Evolutionary conservation across 495 filamentous ascomycete genomes (phyloP).

Genomic region (Lepraria neglecta): DNA sequence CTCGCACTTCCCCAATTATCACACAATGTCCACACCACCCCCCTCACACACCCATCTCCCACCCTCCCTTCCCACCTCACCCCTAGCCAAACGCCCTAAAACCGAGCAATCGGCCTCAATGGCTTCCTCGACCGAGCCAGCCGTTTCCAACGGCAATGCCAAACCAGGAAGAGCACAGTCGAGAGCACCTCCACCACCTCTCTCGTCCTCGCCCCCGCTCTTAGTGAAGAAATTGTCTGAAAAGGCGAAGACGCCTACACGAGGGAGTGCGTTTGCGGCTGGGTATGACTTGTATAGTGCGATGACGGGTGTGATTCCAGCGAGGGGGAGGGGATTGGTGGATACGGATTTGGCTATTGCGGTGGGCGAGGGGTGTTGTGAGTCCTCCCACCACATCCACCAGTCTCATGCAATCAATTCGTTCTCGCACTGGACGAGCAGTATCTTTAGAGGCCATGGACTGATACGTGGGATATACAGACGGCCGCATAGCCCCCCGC

Average conservation of each 20-base stretch:
- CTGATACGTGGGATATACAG: conserved; percentile 35
- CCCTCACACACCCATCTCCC: conserved; percentile 24
- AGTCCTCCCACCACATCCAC: conserved; percentile 27
- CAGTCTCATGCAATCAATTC: background rate
- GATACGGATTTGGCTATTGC: conserved; percentile 88
- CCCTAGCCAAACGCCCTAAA: conserved; percentile 61
- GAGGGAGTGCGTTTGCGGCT: conserved; percentile 82
- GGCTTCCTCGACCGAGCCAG: conserved; percentile 30
- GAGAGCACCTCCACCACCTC: conserved; percentile 21
- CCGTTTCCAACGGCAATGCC: conserved; percentile 23
- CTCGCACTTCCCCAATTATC: background rate
- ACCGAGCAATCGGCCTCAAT: conserved; percentile 31
- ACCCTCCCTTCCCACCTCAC: conserved; percentile 55
- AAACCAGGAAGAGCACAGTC: too few relatives aligned
- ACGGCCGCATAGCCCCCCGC: conserved; percentile 87
- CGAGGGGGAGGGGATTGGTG: conserved; percentile 75
- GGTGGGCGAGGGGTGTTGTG: conserved; percentile 81
- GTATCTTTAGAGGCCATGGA: too few relatives aligned
- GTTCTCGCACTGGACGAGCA: background rate
- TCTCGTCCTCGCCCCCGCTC: conserved; percentile 50
- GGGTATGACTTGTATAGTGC: conserved; percentile 89
- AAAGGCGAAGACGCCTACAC: conserved; percentile 68
- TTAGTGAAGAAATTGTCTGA: conserved; percentile 79
- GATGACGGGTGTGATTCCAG: conserved; percentile 64
- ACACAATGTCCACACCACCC: conserved; percentile 22